These are phyloP conservation scores for Fusarium graminum DNA, from an alignment of 2,329 filamentous ascomycete species.

Conservation along the genomic window DNA sequence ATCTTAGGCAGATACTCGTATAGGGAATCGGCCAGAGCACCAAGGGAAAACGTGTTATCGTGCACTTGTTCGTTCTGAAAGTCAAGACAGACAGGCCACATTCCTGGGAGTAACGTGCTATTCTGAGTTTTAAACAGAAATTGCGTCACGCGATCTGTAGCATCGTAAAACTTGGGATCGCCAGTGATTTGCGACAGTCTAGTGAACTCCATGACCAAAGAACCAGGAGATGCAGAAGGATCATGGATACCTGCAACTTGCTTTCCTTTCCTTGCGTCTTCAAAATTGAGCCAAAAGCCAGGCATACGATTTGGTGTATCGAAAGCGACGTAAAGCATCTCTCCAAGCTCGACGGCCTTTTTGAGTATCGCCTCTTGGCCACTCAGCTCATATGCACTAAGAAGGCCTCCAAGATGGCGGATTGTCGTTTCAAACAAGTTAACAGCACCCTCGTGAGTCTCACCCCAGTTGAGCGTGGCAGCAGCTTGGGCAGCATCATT, in stretches of 20 bases:
- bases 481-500: constrained; percentile 63
- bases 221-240: constrained; percentile 67
- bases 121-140: constrained; percentile 77
- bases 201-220: constrained; percentile 80
- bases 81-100: constrained; percentile 80
- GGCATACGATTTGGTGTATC: constrained; percentile 68
- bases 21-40: constrained; percentile 67
- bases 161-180: constrained; percentile 81
- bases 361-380: constrained; percentile 55
- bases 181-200: constrained; percentile 79
- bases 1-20: constrained; percentile 74
- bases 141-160: constrained; percentile 78
- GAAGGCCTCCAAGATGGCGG: constrained; percentile 64
- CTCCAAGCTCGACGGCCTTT: constrained; percentile 50
- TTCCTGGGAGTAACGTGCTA: constrained; percentile 76
- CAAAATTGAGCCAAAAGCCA: constrained; percentile 61
- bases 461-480: constrained; percentile 64
- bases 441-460: constrained; percentile 58
- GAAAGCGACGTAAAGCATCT: constrained; percentile 67
- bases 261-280: constrained; percentile 58
- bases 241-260: constrained; percentile 65
- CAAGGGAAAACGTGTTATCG: constrained; percentile 62
- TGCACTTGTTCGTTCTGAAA: constrained; percentile 66
- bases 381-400: constrained; percentile 65
- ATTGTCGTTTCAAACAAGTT: constrained; percentile 69